Conservation (phyloP, 2,329 filamentous ascomycete species). For the Claviceps sp. region DNA sequence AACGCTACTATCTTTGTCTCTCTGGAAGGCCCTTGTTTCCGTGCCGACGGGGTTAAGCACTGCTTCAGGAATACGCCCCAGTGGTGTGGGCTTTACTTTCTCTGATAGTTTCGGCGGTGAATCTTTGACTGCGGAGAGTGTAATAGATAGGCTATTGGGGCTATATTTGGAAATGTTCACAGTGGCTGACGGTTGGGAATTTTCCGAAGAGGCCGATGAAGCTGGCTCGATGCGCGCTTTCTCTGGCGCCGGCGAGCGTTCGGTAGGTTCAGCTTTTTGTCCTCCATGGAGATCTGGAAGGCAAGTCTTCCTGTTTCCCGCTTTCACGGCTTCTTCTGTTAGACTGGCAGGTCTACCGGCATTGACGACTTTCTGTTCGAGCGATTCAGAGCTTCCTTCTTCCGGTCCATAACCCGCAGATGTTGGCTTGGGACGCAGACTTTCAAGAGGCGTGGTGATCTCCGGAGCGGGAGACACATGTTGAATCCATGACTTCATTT, state of each 20-base stretch:
- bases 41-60: background rate
- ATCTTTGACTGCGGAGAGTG: background rate
- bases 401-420: background rate
- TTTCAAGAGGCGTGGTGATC: background rate
- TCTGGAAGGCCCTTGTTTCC: background rate
- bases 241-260: background rate
- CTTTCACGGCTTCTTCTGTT: background rate
- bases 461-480: background rate
- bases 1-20: background rate
- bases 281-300: background rate
- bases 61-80: slow-evolving; percentile 1
- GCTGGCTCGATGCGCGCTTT: background rate
- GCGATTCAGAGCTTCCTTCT: background rate
- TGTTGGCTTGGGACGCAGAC: background rate
- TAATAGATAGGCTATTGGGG: background rate
- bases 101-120: background rate
- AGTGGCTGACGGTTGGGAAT: background rate
- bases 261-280: background rate
- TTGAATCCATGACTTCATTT: slow-evolving; percentile 4
- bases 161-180: background rate
- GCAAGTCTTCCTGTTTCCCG: no score
- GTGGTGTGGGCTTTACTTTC: background rate
- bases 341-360: background rate
- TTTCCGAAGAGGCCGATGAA: background rate
- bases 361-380: background rate